Base-by-base conservation (phyloP, 2,329 filamentous ascomycete genomes). In the Diaporthe batatas region DNA sequence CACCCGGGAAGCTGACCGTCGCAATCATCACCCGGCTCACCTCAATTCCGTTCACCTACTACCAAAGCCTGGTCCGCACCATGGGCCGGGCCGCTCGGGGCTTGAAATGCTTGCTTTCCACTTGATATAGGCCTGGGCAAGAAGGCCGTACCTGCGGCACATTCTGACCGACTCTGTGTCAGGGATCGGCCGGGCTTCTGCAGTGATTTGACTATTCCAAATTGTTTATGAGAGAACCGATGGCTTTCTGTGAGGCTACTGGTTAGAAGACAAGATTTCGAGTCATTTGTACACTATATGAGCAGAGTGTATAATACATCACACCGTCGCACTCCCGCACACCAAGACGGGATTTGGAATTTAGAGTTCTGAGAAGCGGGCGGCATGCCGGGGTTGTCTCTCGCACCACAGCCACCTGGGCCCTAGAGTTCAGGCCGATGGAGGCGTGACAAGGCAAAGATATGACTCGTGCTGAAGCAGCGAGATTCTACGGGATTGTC, bases 301-400 rank as follows among this genome's bases (percentile, higher is more conserved):
- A 42, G 47, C 23, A 47, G 14, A 29, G 58, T 29, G 44, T 62
- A 18, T 16, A n/a, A 47, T 47, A 21, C 42, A 64, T 64, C 58
- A 64, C 25, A 64, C 42, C 42, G 59, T 64, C 18, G 25, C 42
- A 47, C 6, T 49, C 12, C 39, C 25, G 42, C 42, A 34, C 59
- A 64, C 59, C 42, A 64, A 64, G 29, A 64, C 25, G 59, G 42
- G 42, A 64, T 14, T 49, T 64, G 29, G 18, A 34, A 34, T 36
- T 49, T 49, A 64, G 42, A 64, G 59, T 64, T 64, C 23, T 64
- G 25, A 12, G 42, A 64, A 49, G 59, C 59, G 59, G 23, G 59
- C 59, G 59, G 42, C 39, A 64, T 11, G 44, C 59, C 25, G 59
- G 59, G 59, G 34, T 49, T 23, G 21, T 49, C 42, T n/a, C 34